Evolutionary conservation across 1,284 basidiomycete species (phyloP).

Genomic region (Coniferiporia weirii): DNA sequence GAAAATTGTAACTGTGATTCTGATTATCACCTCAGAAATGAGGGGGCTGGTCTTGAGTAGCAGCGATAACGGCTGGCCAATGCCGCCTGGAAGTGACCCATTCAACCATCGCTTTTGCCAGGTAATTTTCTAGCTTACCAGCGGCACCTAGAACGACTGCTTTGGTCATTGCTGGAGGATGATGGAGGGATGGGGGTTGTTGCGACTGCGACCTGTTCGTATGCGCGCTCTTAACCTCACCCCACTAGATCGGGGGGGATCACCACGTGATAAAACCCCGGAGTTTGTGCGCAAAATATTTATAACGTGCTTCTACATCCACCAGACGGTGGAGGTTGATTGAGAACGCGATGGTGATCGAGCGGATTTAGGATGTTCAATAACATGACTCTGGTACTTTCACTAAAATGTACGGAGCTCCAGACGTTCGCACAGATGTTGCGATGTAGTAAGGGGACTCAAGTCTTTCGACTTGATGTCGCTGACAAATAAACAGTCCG

Average conservation of each 20-base stretch:
- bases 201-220: not conserved
- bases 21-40: slow-evolving; percentile 60
- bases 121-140: slow-evolving; percentile 40
- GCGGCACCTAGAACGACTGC: slow-evolving; percentile 91
- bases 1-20: not conserved
- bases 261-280: not conserved
- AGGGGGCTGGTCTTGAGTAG: slow-evolving; percentile 83
- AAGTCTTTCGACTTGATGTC: too few species aligned
- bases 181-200: slow-evolving; percentile 2
- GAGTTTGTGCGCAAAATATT: too few species aligned
- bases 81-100: slow-evolving; percentile 55
- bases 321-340: too few species aligned
- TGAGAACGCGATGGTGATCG: too few species aligned
- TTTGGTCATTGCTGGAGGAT: slow-evolving; percentile 64
- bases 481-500: too few species aligned
- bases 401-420: too few species aligned
- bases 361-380: too few species aligned
- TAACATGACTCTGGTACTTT: too few species aligned
- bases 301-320: too few species aligned
- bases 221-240: not conserved
- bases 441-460: too few species aligned
- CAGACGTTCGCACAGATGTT: too few species aligned
- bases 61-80: slow-evolving; percentile 90
- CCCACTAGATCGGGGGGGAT: not conserved
- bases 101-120: slow-evolving; percentile 11